Evolutionary conservation across 495 filamentous ascomycete species (phyloP), one percentile per base, ranked within the genome.

Genomic region (Penicillium paradoxum): DNA sequence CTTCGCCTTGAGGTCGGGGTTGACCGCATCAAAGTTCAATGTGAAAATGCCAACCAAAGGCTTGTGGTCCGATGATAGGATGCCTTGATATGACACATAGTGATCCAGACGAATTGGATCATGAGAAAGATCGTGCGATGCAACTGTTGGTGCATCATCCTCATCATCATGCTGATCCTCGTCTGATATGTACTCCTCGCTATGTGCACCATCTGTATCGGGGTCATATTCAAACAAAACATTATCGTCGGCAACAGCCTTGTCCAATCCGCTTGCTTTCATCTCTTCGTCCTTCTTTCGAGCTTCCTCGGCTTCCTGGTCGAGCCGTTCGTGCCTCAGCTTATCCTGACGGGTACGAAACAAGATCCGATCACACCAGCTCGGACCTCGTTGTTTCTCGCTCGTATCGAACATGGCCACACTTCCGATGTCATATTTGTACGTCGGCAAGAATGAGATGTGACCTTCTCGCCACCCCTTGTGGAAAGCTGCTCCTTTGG

Each of bases 341-440:
- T 77, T 84, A 57, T 90, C 86, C 45, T 75, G 80, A 33, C 85
- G 81, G 1, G 88, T 88, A 30, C 91, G 81, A 60, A 80, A 99
- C 0, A 99, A 70, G 40, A 99, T 91, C n/a, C 95, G 85, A 69
- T 99, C 95, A 65, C 95, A 99, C 92, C 92, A 99, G 64, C 90
- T 95, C 4, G 95, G 95, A 13, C 87, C 86, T 44, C 95, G 78
- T 45, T 85, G 82, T 75, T 97, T 99, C 59, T 96, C 95, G 54
- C 90, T 95, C 0, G 90, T 88, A 70, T 99, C 95, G 64, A 96
- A 97, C 52, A 87, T 78, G 4, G 89, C 89, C 49, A 97, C 84
- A 33, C 87, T 96, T n/a, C 95, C 95, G 33, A 93, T 78, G 61
- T 99, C 95, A 57, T 97, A 99, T 68, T 95, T 95, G 64, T 95